Evolutionary conservation across 352 stramenopile genomes (phyloP).

Genomic region (Thraustotheca clavata): DNA sequence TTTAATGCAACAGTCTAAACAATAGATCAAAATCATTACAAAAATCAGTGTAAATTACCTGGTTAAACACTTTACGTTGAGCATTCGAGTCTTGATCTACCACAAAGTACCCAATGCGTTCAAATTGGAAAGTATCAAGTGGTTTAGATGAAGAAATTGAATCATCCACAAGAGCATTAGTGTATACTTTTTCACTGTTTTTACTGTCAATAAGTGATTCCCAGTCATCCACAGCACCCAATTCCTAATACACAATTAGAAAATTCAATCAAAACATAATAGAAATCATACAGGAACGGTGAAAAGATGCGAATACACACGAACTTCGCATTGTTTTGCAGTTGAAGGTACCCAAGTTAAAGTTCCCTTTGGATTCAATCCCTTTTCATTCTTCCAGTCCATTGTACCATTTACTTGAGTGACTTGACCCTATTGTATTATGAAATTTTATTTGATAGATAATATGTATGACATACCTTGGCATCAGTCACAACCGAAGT

Average conservation of each 20-base stretch:
- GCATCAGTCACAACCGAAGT: conserved; percentile 80
- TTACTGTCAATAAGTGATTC: conserved; percentile 77
- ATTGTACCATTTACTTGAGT: conserved; percentile 53
- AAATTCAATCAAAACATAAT: neutral
- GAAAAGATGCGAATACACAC: conserved; percentile 97
- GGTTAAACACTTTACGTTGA: conserved; percentile 93
- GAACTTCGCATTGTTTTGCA: conserved; percentile 81
- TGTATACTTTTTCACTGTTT: conserved; percentile 74
- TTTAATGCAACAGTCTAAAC: conserved; percentile 8
- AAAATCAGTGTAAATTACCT: conserved; percentile 39
- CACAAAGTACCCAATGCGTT: conserved; percentile 97
- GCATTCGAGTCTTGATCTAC: conserved; percentile 91
- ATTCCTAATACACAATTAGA: conserved; percentile 25
- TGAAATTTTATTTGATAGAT: conserved; percentile 34
- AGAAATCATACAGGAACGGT: conserved; percentile 50
- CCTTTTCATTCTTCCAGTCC: conserved; percentile 57
- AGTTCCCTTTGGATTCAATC: conserved; percentile 89
- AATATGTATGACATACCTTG: conserved; percentile 37
- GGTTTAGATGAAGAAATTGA: conserved; percentile 46
- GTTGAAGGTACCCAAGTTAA: conserved; percentile 93
- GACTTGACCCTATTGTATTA: conserved; percentile 31
- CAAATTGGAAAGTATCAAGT: conserved; percentile 91
- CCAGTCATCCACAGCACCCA: conserved; percentile 62
- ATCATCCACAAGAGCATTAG: conserved; percentile 83
- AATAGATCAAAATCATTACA: neutral